Percentiles rank a stretch among this genome's conserved stretches.
Evolutionary conservation across 257 asterid species (phyloP).

Genomic region (Echium plantagineum): DNA sequence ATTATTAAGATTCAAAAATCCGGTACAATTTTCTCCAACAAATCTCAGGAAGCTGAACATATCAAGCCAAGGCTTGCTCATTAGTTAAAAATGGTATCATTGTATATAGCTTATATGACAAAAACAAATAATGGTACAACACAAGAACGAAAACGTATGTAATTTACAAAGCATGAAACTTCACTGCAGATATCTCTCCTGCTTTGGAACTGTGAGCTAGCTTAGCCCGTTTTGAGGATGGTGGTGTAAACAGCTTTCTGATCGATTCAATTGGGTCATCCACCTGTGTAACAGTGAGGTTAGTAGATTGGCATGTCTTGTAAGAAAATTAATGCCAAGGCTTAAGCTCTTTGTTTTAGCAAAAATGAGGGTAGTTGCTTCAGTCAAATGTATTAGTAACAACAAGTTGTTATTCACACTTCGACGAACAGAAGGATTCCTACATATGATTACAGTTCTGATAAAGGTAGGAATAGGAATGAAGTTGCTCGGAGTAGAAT

Average conservation of each 20-base stretch:
- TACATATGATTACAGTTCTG: no score
- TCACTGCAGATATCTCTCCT: not conserved
- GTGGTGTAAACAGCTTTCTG: slow-evolving; percentile 27
- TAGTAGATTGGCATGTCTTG: not conserved
- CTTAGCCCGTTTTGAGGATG: slow-evolving; percentile 23
- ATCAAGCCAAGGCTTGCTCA: not conserved
- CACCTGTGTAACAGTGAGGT: slow-evolving; percentile 34
- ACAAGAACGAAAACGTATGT: not conserved
- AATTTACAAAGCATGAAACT: not conserved
- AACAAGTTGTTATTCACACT: no score
- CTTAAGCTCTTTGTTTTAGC: no score
- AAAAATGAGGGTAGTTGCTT: no score
- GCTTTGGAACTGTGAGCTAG: slow-evolving; percentile 9
- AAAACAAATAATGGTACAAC: not conserved
- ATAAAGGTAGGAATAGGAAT: no score
- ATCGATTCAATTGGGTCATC: slow-evolving; percentile 79
- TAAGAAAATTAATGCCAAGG: not conserved
- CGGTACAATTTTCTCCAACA: not conserved
- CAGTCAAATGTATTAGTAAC: no score
- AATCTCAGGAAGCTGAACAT: not conserved
- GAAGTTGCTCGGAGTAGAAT: not conserved
- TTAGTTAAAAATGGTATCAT: not conserved
- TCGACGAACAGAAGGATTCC: no score
- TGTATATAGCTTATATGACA: not conserved
- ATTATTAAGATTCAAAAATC: not conserved